Base-by-base conservation (phyloP, 2,329 filamentous ascomycete species). In the Exophiala viscosa region DNA sequence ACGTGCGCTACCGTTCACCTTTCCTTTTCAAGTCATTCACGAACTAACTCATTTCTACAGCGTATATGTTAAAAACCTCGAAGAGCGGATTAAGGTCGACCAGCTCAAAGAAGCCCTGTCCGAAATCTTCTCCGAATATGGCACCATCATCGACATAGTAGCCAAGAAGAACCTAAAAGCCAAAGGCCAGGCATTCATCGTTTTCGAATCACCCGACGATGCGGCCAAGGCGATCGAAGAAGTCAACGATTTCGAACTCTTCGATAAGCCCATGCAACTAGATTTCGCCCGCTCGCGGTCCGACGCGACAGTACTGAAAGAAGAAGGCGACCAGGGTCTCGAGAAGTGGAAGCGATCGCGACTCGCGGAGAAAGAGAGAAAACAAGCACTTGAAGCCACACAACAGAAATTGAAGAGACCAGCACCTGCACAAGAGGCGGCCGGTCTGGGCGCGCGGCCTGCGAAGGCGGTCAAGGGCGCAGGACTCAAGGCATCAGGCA, bases 161-260 rank as follows among this genome's bases (percentile, higher is more conserved):
- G 88, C 88, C 40, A 95, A 95, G 76, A 89, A 83, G 59, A 96
- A 95, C 69, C 72, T 97, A 28, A 91, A 88, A 69, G 88, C 90
- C 39, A 96, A 95, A 69, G 93, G 93, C 10, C 93, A 99, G 73
- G 93, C 93, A 0, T 99, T 99, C 67, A 75, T 99, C 45, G 90
- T 97, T 41, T 97, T 90, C 68, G 90, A 95, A 63, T 81, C 77
- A 56, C 76, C 86, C n/a, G 87, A 90, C 50, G 82, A 85, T n/a
- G 91, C 91, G 3, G 76, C 81, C 47, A 80, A 83, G 58, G 92
- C 93, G 14, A 87, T 96, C 57, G 88, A 95, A 46, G 89, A 95
- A 63, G 79, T 95, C 57, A 87, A 96, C 65, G 92, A 90, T 7
- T 99, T 99, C 69, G 88, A 95, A 63, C 75, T 99, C 3, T 95